phyloP scores from a whole-genome alignment of 805 yeast genomes.

The Tetrapisispora nanseiensis region DNA sequence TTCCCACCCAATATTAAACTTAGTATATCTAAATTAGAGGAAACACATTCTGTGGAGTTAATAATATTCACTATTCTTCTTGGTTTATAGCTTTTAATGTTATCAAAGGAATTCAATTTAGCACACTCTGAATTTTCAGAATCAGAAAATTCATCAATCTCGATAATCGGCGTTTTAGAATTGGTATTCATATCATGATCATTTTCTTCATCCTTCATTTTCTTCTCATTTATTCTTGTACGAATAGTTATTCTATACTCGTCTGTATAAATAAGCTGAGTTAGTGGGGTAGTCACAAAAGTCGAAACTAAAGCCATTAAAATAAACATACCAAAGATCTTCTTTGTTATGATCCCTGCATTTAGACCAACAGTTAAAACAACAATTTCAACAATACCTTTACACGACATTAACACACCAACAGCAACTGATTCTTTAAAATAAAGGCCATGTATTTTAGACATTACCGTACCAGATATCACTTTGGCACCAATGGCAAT shows the following conservation, averaged over 20 bases:
- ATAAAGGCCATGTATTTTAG: slow-evolving; percentile 48
- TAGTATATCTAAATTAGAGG: slow-evolving; percentile 24
- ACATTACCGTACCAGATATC: slow-evolving; percentile 55
- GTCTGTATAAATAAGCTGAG: slow-evolving; percentile 52
- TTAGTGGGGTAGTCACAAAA: slow-evolving; percentile 69
- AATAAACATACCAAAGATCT: slow-evolving; percentile 69
- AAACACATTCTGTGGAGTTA: slow-evolving; percentile 24
- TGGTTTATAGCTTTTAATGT: slow-evolving; percentile 14
- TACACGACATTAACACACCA: slow-evolving; percentile 79
- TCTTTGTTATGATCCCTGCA: slow-evolving; percentile 55
- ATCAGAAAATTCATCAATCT: not conserved
- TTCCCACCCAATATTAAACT: slow-evolving; percentile 14
- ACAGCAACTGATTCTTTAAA: slow-evolving; percentile 72
- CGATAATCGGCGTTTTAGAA: not conserved
- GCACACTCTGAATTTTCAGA: not conserved
- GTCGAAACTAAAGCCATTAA: slow-evolving; percentile 76
- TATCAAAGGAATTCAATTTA: slow-evolving; percentile 12
- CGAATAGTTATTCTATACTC: slow-evolving; percentile 43
- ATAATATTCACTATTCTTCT: slow-evolving; percentile 16
- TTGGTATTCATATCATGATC: not conserved
- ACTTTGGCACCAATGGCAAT: slow-evolving; percentile 64
- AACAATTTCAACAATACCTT: slow-evolving; percentile 79
- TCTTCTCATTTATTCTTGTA: not conserved
- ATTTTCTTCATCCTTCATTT: slow-evolving; percentile 3
- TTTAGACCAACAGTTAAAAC: slow-evolving; percentile 65